phyloP scores from a whole-genome alignment of 2,329 filamentous ascomycete genomes.

The Xylaria sp. region DNA sequence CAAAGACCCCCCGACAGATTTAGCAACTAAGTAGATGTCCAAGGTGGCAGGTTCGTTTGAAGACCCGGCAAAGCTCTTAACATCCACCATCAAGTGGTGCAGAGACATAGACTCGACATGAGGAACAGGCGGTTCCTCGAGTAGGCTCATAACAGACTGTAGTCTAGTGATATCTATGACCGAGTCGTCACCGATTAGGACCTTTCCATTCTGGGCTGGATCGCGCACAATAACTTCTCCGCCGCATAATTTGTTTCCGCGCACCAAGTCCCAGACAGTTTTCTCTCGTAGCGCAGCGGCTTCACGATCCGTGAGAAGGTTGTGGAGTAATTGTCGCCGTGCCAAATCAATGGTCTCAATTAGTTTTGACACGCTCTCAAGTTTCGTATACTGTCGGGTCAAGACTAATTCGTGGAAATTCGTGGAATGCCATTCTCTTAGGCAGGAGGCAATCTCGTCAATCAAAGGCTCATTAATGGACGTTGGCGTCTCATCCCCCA shows the following conservation, averaged over 20 bases:
- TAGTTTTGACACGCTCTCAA: conserved; percentile 84
- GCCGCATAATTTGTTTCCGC: conserved; percentile 91
- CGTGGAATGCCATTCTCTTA: conserved; percentile 98
- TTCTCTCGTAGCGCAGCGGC: conserved; percentile 82
- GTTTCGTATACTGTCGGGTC: conserved; percentile 78
- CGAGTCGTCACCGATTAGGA: conserved; percentile 92
- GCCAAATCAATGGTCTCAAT: conserved; percentile 86
- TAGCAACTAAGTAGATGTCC: conserved; percentile 80
- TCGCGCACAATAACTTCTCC: conserved; percentile 96
- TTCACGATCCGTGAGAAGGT: conserved; percentile 89
- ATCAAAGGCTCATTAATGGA: conserved; percentile 90
- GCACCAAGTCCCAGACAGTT: conserved; percentile 94
- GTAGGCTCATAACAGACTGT: conserved; percentile 94
- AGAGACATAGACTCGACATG: conserved; percentile 75
- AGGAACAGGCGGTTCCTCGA: conserved; percentile 81
- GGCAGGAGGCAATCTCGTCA: conserved; percentile 95
- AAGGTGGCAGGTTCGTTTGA: conserved; percentile 80
- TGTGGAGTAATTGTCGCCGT: conserved; percentile 89
- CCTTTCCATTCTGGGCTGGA: conserved; percentile 81
- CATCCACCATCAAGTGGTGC: conserved; percentile 84
- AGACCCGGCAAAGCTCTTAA: conserved; percentile 82
- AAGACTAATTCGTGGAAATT: conserved; percentile 93
- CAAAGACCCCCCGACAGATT: conserved; percentile 70
- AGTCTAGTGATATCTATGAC: conserved; percentile 89
- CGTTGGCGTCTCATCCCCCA: conserved; percentile 95